Conservation (phyloP, 2,329 filamentous ascomycete genomes). For the Cladophialophora carrionii region DNA sequence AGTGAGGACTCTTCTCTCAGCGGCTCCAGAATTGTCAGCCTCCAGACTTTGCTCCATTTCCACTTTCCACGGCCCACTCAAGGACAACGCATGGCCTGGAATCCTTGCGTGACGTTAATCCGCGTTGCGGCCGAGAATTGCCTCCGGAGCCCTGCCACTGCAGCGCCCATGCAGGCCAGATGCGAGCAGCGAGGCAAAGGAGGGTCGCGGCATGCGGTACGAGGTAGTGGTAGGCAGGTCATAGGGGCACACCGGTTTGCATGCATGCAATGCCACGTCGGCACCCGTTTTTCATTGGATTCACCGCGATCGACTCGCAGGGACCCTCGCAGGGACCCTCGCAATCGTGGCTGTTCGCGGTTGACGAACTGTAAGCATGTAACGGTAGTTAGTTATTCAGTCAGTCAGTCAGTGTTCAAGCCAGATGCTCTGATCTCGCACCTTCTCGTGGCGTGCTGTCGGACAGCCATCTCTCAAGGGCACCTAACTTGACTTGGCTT, state of each 20-base stretch:
- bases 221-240: no score
- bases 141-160: no score
- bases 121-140: no score
- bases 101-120: neutral
- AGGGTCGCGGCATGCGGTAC: neutral
- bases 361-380: neutral
- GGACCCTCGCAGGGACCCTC: no score
- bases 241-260: neutral
- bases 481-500: neutral
- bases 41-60: no score
- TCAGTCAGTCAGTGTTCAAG: no score
- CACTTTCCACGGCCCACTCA: neutral
- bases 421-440: neutral
- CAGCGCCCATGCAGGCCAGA: neutral
- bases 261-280: neutral
- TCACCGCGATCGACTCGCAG: neutral
- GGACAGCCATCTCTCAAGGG: neutral
- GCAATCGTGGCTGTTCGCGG: neutral
- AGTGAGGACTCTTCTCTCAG: neutral
- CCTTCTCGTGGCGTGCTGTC: neutral
- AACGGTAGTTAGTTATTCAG: no score
- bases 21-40: no score
- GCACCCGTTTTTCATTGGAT: neutral
- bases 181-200: neutral
- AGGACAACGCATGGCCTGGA: neutral